Evolutionary conservation across 129 eudicot species (phyloP), one percentile per base, ranked within the genome.

Genomic region (Chrysanthemum seticuspe): DNA sequence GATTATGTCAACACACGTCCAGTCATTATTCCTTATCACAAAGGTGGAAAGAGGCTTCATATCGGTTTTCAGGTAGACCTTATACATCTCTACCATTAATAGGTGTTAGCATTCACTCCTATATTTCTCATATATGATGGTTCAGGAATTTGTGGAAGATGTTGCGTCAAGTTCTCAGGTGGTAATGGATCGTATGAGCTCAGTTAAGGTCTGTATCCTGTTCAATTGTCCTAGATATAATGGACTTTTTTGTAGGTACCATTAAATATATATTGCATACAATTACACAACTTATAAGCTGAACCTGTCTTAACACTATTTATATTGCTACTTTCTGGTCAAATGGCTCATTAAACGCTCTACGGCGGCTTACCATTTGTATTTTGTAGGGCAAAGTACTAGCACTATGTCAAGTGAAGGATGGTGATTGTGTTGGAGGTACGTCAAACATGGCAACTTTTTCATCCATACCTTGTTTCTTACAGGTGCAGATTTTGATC

Each of bases 21-120:
- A 13, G 96, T 93, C 70, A 87, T 89, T 65, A 81, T 89, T 71
- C 98, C 98, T 34, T 93, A 93, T 80, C 97, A 93, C 76, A 89
- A 78, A 87, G 98, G 98, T 63, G 98, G 98, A 65, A 93, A 93
- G 83, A 86, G 97, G 81, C 81, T 93, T 70, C 88, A 93, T 84
- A 87, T 93, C 62, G 97, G 92, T 27, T 75, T 87, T 71, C 89
- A 88, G 95, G 98, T 92, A 65, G 72, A 91, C 40, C 65, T 2
- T 40, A 40, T 40, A 40, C 10, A 40, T 40, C 47, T 40, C 52
- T 70, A 34, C 27, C 72, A 27, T 54, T 71, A 59, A 50, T 62
- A 16, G 12, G 67, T 50, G 3, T 49, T 48, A 14, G 14, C 4
- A 6, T 0, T 40, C 19, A 68, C 44, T 55, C 3, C 56, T 13